These are phyloP conservation scores for Cercospora nicotianae DNA, from an alignment of 2,329 filamentous ascomycete species.

Conservation along the genomic window DNA sequence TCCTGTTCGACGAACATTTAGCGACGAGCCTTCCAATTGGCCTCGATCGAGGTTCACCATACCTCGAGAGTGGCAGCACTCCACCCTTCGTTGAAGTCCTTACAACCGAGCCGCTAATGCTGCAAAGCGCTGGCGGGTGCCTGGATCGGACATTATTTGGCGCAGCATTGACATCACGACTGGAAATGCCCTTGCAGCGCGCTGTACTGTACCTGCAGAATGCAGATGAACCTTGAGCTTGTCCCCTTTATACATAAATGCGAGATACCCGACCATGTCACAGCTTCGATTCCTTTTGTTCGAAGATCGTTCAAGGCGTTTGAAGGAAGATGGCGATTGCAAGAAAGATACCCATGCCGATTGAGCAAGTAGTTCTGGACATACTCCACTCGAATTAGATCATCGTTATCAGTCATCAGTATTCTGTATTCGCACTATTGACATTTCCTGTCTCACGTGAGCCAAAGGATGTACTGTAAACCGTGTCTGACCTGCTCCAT, in stretches of 20 bases:
- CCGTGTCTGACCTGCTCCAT: constrained; percentile 4
- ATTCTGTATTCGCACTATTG: neutral
- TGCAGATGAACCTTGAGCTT: constrained; percentile 11
- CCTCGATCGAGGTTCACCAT: neutral
- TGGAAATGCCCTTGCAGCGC: constrained; percentile 2
- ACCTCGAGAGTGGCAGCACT: neutral
- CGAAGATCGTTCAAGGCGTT: neutral
- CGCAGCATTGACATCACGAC: constrained; percentile 4
- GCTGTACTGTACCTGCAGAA: constrained; percentile 11
- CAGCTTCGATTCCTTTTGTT: constrained; percentile 13
- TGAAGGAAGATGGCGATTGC: neutral
- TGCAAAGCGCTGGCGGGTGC: neutral
- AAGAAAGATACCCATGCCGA: constrained; percentile 11
- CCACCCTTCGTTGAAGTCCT: neutral
- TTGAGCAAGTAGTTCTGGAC: constrained; percentile 2
- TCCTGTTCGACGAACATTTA: neutral
- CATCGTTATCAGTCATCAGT: neutral
- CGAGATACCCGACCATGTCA: constrained; percentile 13
- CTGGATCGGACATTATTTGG: constrained; percentile 1
- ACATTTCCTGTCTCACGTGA: neutral
- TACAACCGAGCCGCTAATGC: neutral
- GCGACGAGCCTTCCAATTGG: neutral
- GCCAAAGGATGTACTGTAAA: constrained; percentile 1
- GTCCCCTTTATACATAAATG: constrained; percentile 4
- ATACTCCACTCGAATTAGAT: constrained; percentile 11